A percentile compares a stretch with the other conserved stretches of the same genome.
Conservation (phyloP, 805 yeast species). For the Starmera amethionina region DNA sequence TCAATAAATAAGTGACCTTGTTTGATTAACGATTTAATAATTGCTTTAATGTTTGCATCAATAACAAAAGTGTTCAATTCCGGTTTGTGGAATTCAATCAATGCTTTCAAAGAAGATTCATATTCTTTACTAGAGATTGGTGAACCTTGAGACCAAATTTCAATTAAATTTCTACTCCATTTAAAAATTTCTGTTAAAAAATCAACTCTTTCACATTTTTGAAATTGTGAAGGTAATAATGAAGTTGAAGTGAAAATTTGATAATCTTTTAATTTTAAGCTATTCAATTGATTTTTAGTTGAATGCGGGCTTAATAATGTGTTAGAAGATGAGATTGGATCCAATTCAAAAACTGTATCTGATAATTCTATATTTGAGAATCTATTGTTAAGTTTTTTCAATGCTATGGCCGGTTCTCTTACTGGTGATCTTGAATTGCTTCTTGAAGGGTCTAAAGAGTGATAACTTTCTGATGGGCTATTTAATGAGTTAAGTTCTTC, state of each 20-base stretch:
- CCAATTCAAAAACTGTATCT: too few relatives aligned
- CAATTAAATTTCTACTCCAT: constrained; percentile 42
- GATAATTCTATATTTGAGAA: too few relatives aligned
- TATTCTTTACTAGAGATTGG: constrained; percentile 41
- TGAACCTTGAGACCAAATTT: constrained; percentile 43
- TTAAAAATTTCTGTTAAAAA: constrained; percentile 37
- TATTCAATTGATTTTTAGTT: too few relatives aligned
- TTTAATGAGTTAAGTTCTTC: too few relatives aligned
- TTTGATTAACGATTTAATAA: constrained; percentile 31
- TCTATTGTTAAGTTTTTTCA: too few relatives aligned
- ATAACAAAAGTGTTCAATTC: constrained; percentile 39
- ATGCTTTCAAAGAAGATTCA: constrained; percentile 38
- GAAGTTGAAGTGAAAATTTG: constrained; percentile 38
- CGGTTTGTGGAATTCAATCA: constrained; percentile 41
- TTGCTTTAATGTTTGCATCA: constrained; percentile 40
- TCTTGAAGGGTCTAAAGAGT: too few relatives aligned
- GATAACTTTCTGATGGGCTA: too few relatives aligned
- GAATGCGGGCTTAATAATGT: too few relatives aligned
- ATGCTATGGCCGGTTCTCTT: too few relatives aligned
- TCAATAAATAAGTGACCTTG: constrained; percentile 34
- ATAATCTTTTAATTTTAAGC: constrained; percentile 20
- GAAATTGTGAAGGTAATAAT: constrained; percentile 37
- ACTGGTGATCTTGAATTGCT: too few relatives aligned
- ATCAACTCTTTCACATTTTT: constrained; percentile 36
- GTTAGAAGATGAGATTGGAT: too few relatives aligned